Base-by-base conservation (phyloP, 768 basidiomycete genomes). In the Suillus brevipes region DNA sequence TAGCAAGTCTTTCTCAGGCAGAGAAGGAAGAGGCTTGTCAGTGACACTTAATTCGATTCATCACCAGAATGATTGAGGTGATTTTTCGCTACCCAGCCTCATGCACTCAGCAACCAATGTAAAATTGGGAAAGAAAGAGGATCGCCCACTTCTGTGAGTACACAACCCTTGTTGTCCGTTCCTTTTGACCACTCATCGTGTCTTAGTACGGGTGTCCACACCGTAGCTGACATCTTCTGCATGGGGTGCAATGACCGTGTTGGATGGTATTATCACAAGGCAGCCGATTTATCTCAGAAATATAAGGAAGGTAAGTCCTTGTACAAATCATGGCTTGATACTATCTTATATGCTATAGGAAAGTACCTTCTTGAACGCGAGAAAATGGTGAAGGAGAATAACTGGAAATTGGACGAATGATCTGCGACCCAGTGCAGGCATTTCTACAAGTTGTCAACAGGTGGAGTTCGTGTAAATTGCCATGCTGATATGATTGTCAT, bases 251-350 rank as follows among this genome's bases (percentile, higher is more conserved):
- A 89, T 64, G 90, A 90, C 18, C 83, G 90, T 42, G 64, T 94
- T 5, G 92, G 92, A 1, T 94, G 92, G 92, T 92, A 82, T 71
- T 94, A 94, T 69, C 86, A 91, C 74, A 90, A 89, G 72, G 91
- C 92, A 14, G 83, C 88, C 0, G 90, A 94, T 68, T 78, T 80
- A 45, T 82, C 85, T 3, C 92, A 94, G 84, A 92, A 89, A 73
- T 94, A 94, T 73, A 94, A 94, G 75, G 92, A 94, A 84, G 89
- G 92, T 86, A 40, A 45, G 83, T 36, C 14, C 12, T 12, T 23
- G 3, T 38, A 34, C 1, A 18, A 18, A 50, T 47, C 28, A 10
- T 20, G 12, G 23, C 58, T 69, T 10, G 5, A 10, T 34, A 43
- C 16, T 37, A 25, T 13, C 31, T 34, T 10, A 52, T 53, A 12